A percentile compares a stretch with the other conserved stretches of the same genome.
Conservation (phyloP, 1,284 basidiomycete genomes). For the Fistulina hepatica region DNA sequence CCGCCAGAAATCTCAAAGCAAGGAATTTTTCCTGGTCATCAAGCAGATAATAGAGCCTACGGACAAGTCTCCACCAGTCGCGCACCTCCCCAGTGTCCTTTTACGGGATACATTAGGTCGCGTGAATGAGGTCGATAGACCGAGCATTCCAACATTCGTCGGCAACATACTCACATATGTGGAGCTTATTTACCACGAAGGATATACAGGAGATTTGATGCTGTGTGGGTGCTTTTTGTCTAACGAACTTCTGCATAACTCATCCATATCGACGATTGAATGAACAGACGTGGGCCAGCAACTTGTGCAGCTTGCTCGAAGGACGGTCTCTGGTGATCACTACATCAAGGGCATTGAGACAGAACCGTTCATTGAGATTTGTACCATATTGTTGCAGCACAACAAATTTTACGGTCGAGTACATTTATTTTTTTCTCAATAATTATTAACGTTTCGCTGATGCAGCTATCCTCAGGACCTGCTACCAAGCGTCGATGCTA, state of each 20-base stretch:
- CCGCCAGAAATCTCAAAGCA: conserved; percentile 35
- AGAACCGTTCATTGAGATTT: conserved; percentile 41
- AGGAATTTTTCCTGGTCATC: conserved; percentile 43
- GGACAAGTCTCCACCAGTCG: conserved; percentile 21
- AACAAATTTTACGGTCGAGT: conserved; percentile 52
- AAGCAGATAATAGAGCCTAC: conserved; percentile 35
- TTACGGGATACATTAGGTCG: conserved; percentile 43
- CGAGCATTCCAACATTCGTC: conserved; percentile 42
- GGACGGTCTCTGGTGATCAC: conserved; percentile 23
- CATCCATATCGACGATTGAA: conserved; percentile 6
- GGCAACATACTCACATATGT: conserved; percentile 44
- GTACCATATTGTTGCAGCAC: conserved; percentile 41
- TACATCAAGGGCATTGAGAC: conserved; percentile 32
- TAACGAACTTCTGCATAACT: not conserved
- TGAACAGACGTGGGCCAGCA: conserved; percentile 43
- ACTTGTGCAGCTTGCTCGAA: conserved; percentile 40
- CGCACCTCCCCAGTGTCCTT: conserved; percentile 37
- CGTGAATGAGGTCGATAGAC: conserved; percentile 38
- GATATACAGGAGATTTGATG: conserved; percentile 39
- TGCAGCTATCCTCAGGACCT: conserved; percentile 36
- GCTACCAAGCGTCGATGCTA: conserved; percentile 42
- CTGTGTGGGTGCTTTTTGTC: conserved; percentile 31
- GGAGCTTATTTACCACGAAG: conserved; percentile 43
- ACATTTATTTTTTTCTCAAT: no score
- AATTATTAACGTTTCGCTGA: conserved; percentile 5